Base-by-base conservation (phyloP, 495 filamentous ascomycete species). In the Penicillium egyptiacum region DNA sequence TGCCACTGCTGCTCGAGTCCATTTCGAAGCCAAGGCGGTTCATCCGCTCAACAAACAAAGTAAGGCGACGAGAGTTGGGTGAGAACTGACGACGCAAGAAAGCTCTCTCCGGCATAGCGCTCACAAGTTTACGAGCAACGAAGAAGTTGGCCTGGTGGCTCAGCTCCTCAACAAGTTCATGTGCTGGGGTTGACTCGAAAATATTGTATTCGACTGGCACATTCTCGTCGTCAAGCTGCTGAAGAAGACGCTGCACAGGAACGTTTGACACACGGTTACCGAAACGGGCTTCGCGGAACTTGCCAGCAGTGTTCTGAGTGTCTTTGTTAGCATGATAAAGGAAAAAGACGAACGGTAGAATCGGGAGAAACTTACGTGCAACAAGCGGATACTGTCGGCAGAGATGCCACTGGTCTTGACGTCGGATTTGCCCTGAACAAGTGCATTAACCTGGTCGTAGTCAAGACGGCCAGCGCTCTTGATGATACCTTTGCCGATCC, bases 181-280 rank as follows among this genome's bases (percentile, higher is more conserved):
- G 93, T 14, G 93, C 89, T 14, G 86, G 81, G 22, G 89, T 90
- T 20, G 89, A 91, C 68, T 96, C 88, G 67, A 98, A 98, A 53
- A 98, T 90, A 76, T 98, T 98, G 65, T 90, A 84, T 74, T 94
- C 91, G 23, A 97, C 90, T 0, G 93, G 94, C 35, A 97, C 90
- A 69, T 97, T 97, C 78, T 98, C 94, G 61, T 98, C 94, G 64
- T 98, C 95, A n/a, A 97, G 83, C 70, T 94, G 89, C 68, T 96
- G 88, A 39, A 98, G 76, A 33, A 98, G 82, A 42, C 94, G 88
- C 48, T 98, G 83, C 45, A 92, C 85, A 19, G 92, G 88, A 57
- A 96, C 88, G 9, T 88, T 82, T 31, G 87, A 82, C 23, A 84
- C 83, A 22, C 87, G 87, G 51, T 91, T 87, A 46, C 89, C 89